Conservation (phyloP, 345 rosid species). For the Lepidium africanum region DNA sequence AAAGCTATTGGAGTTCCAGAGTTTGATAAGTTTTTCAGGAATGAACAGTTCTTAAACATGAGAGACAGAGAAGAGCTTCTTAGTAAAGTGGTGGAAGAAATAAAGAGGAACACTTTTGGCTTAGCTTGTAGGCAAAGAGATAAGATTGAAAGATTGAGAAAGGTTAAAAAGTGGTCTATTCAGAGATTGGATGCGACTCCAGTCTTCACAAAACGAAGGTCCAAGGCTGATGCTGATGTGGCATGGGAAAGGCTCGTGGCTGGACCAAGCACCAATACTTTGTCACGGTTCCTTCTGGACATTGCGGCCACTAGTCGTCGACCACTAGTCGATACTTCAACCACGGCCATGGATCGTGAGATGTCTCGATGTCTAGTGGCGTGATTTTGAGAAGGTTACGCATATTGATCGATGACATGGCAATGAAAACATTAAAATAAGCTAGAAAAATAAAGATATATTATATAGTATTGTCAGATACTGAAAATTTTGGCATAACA, state of each 20-base stretch:
- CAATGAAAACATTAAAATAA: neutral
- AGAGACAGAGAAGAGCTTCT: constrained; percentile 29
- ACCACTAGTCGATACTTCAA: neutral
- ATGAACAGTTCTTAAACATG: constrained; percentile 26
- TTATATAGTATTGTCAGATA: constrained; percentile 14
- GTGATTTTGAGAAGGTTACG: neutral
- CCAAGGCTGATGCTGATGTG: constrained; percentile 37
- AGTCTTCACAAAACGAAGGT: constrained; percentile 35
- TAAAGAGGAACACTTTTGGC: constrained; percentile 43
- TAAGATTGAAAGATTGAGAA: constrained; percentile 50
- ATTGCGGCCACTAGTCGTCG: neutral
- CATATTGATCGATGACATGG: neutral
- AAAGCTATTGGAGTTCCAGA: constrained; percentile 72
- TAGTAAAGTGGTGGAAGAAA: constrained; percentile 35
- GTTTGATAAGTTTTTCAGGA: constrained; percentile 43
- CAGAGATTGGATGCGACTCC: constrained; percentile 58
- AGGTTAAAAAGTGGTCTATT: constrained; percentile 49
- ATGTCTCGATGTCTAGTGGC: constrained; percentile 35
- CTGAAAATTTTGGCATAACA: constrained; percentile 23
- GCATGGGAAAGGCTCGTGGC: constrained; percentile 53
- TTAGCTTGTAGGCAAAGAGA: constrained; percentile 51
- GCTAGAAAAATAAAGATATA: constrained; percentile 1
- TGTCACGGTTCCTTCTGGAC: constrained; percentile 36
- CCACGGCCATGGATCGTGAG: constrained; percentile 13
- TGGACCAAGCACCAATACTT: constrained; percentile 38